Evolutionary conservation across 1,284 basidiomycete species (phyloP), one percentile per base, ranked within the genome.

Genomic region (Cutaneotrichosporon curvatum): DNA sequence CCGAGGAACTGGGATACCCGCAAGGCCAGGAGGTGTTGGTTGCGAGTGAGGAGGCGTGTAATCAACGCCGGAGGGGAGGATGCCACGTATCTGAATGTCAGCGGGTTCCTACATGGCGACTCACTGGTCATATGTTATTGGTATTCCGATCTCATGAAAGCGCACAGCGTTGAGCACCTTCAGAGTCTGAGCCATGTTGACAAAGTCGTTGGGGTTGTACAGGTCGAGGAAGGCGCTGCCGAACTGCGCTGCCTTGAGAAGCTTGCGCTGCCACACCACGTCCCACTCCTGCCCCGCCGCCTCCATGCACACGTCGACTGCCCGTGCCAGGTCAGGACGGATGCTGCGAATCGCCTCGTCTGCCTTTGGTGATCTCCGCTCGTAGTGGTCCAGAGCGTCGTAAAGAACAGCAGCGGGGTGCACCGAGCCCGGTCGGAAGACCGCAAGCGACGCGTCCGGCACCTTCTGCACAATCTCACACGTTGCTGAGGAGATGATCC

Each of bases 81-180:
- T 44, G 87, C 78, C 46, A 79, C 79, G 62, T 87, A 89, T 74
- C 87, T 90, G 57, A 9, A 11, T 9, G 49, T 51, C 44, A 50
- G 51, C 25, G 5, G 21, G 5, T 4, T 14, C 15, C n/a, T 23
- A 34, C 36, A 28, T 14, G 7, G 21, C 22, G 15, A 66, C 73
- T 44, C 63, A 92, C 87, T 96, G 85, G 4, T 84, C 80, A 68
- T 89, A 90, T 2, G 90, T 92, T 32, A 97, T 78, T 0, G 94
- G 92, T 39, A 98, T 85, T 0, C 91, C 94, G 39, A 97, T 84
- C 61, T 94, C 87, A 59, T 85, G 90, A 63, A 81, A 85, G 35
- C 91, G 80, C 21, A 94, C 84, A 5, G 90, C 87, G 63, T 98
- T 97, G 37, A 98, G 75, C n/a, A 98, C 91, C 62, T 94, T 90